Conservation (phyloP, 2,329 filamentous ascomycete genomes). For the Polychaeton citri region DNA sequence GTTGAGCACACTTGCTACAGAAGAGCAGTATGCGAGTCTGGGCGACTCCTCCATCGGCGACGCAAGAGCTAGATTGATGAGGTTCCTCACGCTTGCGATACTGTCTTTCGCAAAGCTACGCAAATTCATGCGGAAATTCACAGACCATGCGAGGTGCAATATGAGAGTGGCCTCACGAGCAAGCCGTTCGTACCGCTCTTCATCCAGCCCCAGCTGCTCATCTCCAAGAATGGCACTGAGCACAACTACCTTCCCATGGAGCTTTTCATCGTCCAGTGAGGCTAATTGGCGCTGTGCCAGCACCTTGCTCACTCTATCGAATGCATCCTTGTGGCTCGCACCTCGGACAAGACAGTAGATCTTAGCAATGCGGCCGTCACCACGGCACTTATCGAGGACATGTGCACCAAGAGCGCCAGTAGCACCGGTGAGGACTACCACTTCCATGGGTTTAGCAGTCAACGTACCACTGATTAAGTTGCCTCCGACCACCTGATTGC, state of each 20-base stretch:
- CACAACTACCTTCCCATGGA: slow-evolving; percentile 30
- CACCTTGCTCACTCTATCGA: slow-evolving; percentile 32
- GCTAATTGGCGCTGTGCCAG: slow-evolving; percentile 25
- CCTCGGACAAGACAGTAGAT: slow-evolving; percentile 47
- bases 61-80: slow-evolving; percentile 33
- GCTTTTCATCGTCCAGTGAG: slow-evolving; percentile 1
- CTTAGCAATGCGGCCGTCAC: slow-evolving; percentile 24
- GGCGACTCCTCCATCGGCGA: slow-evolving; percentile 15
- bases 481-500: slow-evolving; percentile 25
- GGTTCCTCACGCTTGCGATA: slow-evolving; percentile 35
- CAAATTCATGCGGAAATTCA: slow-evolving; percentile 49
- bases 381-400: slow-evolving; percentile 33
- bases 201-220: slow-evolving; percentile 34
- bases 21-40: slow-evolving; percentile 39
- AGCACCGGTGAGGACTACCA: slow-evolving; percentile 34
- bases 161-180: slow-evolving; percentile 35
- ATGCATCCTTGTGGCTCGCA: slow-evolving; percentile 26
- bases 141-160: slow-evolving; percentile 52
- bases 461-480: slow-evolving; percentile 1
- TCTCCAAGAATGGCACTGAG: slow-evolving; percentile 37
- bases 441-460: slow-evolving; percentile 6
- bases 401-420: slow-evolving; percentile 41
- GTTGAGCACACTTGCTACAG: slow-evolving; percentile 32
- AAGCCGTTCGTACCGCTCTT: slow-evolving; percentile 28
- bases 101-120: slow-evolving; percentile 42